phyloP scores from a whole-genome alignment of 1,284 basidiomycete species.

The Cutaneotrichosporon sp. region DNA sequence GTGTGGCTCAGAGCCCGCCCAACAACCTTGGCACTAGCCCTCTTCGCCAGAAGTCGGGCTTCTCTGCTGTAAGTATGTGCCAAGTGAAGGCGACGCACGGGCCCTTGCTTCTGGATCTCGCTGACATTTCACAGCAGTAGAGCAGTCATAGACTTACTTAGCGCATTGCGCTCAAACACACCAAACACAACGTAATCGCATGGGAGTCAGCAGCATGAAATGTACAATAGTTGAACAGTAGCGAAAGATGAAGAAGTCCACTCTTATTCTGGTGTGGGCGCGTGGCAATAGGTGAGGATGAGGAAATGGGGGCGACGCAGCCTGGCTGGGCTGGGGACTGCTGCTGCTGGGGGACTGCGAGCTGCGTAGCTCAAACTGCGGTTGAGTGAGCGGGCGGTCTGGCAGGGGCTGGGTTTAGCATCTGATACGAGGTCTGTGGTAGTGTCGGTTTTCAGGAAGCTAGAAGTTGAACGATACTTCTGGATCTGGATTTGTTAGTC shows the following conservation, averaged over 20 bases:
- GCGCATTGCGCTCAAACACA: not conserved
- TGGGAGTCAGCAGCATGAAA: conserved; percentile 1
- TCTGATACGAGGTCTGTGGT: no score
- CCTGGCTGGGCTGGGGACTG: no score
- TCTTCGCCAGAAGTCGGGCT: conserved; percentile 48
- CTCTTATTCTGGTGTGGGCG: no score
- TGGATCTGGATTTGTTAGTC: no score
- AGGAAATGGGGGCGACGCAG: not conserved
- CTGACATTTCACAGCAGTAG: conserved; percentile 1
- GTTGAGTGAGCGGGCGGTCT: no score
- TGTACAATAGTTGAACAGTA: conserved; percentile 9
- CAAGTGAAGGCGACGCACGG: no score
- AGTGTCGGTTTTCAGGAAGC: no score
- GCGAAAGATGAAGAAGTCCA: conserved; percentile 4
- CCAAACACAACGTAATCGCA: conserved; percentile 66
- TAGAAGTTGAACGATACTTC: no score
- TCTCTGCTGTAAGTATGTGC: conserved; percentile 28
- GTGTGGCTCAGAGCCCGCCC: conserved; percentile 64
- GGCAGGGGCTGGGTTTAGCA: no score
- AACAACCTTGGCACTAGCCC: conserved; percentile 50
- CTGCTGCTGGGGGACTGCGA: no score
- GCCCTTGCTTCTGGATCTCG: not conserved
- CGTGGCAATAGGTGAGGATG: no score
- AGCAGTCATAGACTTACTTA: not conserved
- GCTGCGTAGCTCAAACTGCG: no score